Base-by-base conservation (phyloP, 2,329 filamentous ascomycete species). In the Leptoxyphium fumago region DNA sequence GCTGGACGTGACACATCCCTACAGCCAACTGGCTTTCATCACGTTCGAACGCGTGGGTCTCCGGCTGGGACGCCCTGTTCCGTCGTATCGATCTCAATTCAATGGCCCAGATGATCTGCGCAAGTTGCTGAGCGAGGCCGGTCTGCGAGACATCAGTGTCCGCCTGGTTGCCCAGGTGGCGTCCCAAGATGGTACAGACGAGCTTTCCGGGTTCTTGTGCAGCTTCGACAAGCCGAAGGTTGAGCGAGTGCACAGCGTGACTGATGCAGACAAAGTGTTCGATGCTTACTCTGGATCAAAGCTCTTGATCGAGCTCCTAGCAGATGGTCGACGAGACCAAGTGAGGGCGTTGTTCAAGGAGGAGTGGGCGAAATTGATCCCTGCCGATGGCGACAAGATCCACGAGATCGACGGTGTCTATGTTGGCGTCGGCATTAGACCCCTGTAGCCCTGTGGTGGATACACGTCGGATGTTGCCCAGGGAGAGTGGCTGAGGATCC, bases 351-450 rank as follows among this genome's bases (percentile, higher is more conserved):
- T 57, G 9, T 59, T 58, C 41, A 32, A 40, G 29, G 48, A 52
- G 36, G 63, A 66, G 40, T 66, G 62, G 63, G 54, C 55, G 21
- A 61, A 61, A 32, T 28, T 64, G 38, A 61, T 61, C 3, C 45
- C 55, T 34, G 55, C 55, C 10, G 52, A 61, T 41, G 63, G 62
- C 10, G 60, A 61, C 40, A 54, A 66, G 3, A 56, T 36, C 32
- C 15, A 58, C 38, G 62, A 64, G 43, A 50, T 64, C 8, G 63
- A 66, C 45, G 54, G 58, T 2, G 63, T 66, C 1, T 66, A 61
- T 41, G 51, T 67, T 3, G 61, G 51, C 2, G 47, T 65, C 30
- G 64, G 58, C 32, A 36, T 13, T 5, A 36, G 32, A 15, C 32
- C 32, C 13, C 11, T 15, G 32, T 36, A 36, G 32, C 4, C 32